Evolutionary conservation across 2,329 filamentous ascomycete species (phyloP).

Genomic region (Pseudocercospora fijiensis): DNA sequence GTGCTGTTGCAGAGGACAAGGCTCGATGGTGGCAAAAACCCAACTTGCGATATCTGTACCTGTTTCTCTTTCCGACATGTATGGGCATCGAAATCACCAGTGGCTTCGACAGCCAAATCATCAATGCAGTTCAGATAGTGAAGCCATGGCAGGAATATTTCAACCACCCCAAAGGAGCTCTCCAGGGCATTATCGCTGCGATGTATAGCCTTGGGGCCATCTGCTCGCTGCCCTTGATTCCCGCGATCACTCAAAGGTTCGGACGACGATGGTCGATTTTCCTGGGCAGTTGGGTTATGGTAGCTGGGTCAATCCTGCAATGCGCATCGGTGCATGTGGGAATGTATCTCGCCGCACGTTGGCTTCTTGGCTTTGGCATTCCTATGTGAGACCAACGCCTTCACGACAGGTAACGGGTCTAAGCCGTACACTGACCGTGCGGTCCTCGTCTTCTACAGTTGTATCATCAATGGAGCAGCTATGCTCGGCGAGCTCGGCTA

Average conservation of each 20-base stretch:
- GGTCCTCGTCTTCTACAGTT: slow-evolving; percentile 22
- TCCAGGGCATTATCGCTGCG: slow-evolving; percentile 57
- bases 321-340: slow-evolving; percentile 49
- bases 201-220: slow-evolving; percentile 62
- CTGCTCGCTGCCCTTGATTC: slow-evolving; percentile 58
- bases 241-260: slow-evolving; percentile 55
- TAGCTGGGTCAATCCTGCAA: slow-evolving; percentile 58
- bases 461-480: slow-evolving; percentile 37
- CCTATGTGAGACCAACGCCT: slow-evolving; percentile 42
- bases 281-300: slow-evolving; percentile 55
- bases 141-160: slow-evolving; percentile 40
- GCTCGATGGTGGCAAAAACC: slow-evolving; percentile 59
- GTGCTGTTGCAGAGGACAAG: slow-evolving; percentile 42
- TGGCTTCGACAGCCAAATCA: slow-evolving; percentile 56
- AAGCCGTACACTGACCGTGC: neutral
- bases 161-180: slow-evolving; percentile 44
- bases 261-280: slow-evolving; percentile 60
- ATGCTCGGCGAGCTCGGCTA: slow-evolving; percentile 24
- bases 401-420: neutral
- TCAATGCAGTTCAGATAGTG: slow-evolving; percentile 26
- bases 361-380: slow-evolving; percentile 63
- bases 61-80: slow-evolving; percentile 59
- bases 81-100: slow-evolving; percentile 64
- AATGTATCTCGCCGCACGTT: slow-evolving; percentile 62
- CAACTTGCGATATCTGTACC: slow-evolving; percentile 57